Evolutionary conservation across 23 red algal species (phyloP), one percentile per base, ranked within the genome.

Genomic region (Gracilaria domingensis): DNA sequence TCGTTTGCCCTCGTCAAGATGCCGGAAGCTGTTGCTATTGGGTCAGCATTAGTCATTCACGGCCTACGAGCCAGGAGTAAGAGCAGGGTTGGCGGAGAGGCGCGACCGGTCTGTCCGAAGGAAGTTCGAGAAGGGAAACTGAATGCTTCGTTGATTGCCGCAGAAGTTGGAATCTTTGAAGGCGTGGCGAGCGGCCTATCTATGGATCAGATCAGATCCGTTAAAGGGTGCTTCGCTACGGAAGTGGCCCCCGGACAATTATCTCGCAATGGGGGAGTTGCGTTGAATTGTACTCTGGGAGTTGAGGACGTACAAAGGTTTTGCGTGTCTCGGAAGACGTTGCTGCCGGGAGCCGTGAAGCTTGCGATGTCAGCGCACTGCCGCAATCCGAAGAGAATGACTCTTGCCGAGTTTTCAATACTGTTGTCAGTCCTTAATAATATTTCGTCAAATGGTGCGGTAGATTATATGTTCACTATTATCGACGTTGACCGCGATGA

Each of bases 401-500:
- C 66, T 70, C 76, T 96, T 34, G 88, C 53, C 37, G 95, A 91
- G 79, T 96, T 96, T 82, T 81, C 95, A 4, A 71, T 86, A 20
- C 64, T 97, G 39, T 86, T 78, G 28, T 80, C 73, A 25, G 85
- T 92, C 1, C 35, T 97, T 30, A 85, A 82, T 24, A 88, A 95
- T 67, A 70, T 93, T 13, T 79, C 82, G 29, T 89, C 81, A 58
- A 35, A 64, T 30, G 88, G 74, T 17, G 91, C 93, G 4, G 54
- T 87, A 11, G 92, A 99, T 50, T 91, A 91, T 33, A 60, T 96
- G 47, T 99, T 96, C 86, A 76, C 77, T 2, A 79, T 96, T 11
- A 64, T 96, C 20, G 97, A 99, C 82, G 58, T 49, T 14, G 97
- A 99, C 61, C 95, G 91, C 60, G 97, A 99, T 81, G 97, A 93